Conservation (phyloP, 2,329 filamentous ascomycete genomes). For the Diaporthe nobilis region DNA sequence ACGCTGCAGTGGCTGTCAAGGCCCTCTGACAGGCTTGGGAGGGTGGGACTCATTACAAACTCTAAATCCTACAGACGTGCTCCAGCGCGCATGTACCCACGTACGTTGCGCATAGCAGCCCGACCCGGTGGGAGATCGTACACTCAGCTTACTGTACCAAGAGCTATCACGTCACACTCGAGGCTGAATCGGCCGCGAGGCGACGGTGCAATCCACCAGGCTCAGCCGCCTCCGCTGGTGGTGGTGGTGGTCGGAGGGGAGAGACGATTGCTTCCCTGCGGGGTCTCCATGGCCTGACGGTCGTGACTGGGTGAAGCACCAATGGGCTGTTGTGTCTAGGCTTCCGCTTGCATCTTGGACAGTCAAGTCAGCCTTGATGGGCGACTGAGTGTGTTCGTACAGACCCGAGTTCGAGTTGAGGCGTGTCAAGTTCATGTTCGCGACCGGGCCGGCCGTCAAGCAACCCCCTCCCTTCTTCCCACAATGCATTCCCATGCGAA, state of each 20-base stretch:
- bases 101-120: background rate
- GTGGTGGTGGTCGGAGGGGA: background rate
- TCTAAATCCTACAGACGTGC: conserved; percentile 27
- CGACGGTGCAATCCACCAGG: background rate
- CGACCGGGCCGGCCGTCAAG: conserved; percentile 29
- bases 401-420: conserved; percentile 6
- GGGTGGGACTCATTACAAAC: conserved; percentile 11
- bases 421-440: conserved; percentile 24
- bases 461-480: background rate
- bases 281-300: background rate
- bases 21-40: conserved; percentile 11
- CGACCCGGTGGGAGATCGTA: background rate
- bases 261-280: background rate
- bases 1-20: conserved; percentile 25
- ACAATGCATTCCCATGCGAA: conserved; percentile 15
- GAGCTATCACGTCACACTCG: conserved; percentile 13
- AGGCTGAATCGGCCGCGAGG: conserved; percentile 33
- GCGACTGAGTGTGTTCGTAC: background rate
- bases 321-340: background rate
- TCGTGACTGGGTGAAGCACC: background rate
- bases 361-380: conserved; percentile 2
- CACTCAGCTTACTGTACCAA: conserved; percentile 20
- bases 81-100: background rate
- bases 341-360: background rate
- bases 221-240: conserved; percentile 8